These are phyloP conservation scores for Trametes meyenii DNA, from an alignment of 768 basidiomycete genomes.

Conservation along the genomic window DNA sequence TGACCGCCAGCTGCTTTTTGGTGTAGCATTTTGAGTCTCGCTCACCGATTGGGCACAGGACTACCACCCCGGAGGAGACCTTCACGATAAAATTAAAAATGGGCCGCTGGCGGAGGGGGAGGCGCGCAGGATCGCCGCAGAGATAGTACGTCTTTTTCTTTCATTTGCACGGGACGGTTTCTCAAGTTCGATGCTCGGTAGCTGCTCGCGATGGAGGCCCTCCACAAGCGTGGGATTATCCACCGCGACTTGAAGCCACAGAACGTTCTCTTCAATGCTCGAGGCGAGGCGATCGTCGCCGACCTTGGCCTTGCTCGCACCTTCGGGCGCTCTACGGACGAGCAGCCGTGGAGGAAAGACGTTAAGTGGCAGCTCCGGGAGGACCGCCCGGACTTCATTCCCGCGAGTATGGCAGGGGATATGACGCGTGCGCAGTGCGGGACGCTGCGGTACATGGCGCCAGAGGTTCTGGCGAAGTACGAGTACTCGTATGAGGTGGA, in stretches of 20 bases:
- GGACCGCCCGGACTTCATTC: not conserved
- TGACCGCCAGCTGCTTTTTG: not conserved
- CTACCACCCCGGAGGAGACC: constrained; percentile 12
- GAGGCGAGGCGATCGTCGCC: constrained; percentile 25
- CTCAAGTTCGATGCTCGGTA: not conserved
- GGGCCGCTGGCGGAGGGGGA: constrained; percentile 8
- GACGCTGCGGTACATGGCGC: constrained; percentile 50
- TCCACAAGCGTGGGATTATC: constrained; percentile 16
- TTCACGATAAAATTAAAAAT: constrained; percentile 2
- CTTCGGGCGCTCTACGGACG: constrained; percentile 26
- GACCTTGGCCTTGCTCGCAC: constrained; percentile 29
- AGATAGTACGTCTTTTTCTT: constrained; percentile 36
- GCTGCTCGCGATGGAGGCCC: constrained; percentile 19
- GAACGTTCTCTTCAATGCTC: constrained; percentile 26
- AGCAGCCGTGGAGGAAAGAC: constrained; percentile 10
- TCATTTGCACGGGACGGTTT: too few species aligned
- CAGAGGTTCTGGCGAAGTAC: constrained; percentile 44
- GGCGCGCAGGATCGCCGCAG: constrained; percentile 17
- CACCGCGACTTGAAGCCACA: constrained; percentile 36
- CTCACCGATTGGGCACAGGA: too few species aligned
- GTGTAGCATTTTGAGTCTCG: not conserved
- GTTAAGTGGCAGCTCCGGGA: constrained; percentile 6
- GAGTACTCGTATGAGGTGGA: constrained; percentile 45
- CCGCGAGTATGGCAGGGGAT: not conserved
- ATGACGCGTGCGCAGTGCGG: constrained; percentile 26